phyloP scores from a whole-genome alignment of 1,139 yeast species.

The Candida sanyaensis region DNA sequence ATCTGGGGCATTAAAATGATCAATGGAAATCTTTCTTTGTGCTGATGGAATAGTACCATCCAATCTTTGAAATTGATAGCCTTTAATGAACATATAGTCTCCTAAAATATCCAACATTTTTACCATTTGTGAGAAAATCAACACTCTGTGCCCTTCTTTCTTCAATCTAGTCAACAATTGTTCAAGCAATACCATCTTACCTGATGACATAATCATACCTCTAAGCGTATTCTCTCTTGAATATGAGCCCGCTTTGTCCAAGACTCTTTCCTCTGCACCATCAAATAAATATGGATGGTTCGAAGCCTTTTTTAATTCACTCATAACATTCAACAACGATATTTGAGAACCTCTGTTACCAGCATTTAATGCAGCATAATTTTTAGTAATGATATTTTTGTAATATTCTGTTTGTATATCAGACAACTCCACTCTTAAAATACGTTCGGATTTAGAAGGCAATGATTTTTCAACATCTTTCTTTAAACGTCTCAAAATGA shows the following conservation, averaged over 20 bases:
- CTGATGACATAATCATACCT: slow-evolving; percentile 96
- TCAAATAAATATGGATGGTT: slow-evolving; percentile 96
- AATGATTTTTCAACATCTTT: slow-evolving; percentile 96
- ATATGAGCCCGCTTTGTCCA: slow-evolving; percentile 58
- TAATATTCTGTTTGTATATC: slow-evolving; percentile 95
- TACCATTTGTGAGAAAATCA: slow-evolving; percentile 96
- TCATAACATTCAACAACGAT: slow-evolving; percentile 87
- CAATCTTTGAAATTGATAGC: slow-evolving; percentile 86
- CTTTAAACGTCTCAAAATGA: slow-evolving; percentile 86
- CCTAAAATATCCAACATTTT: slow-evolving; percentile 93
- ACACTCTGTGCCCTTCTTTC: slow-evolving; percentile 94
- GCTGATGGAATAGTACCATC: slow-evolving; percentile 98
- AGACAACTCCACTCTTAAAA: slow-evolving; percentile 89
- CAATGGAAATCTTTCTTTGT: slow-evolving; percentile 91
- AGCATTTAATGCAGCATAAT: slow-evolving; percentile 86
- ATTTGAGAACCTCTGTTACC: slow-evolving; percentile 81
- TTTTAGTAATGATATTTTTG: slow-evolving; percentile 87
- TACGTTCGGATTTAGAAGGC: slow-evolving; percentile 94
- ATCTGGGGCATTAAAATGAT: slow-evolving; percentile 93
- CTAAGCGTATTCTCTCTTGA: slow-evolving; percentile 79
- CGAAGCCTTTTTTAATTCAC: slow-evolving; percentile 93
- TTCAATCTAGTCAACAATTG: slow-evolving; percentile 80
- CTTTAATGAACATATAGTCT: slow-evolving; percentile 87
- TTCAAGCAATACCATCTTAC: slow-evolving; percentile 95
- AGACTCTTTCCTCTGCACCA: slow-evolving; percentile 84